phyloP scores from a whole-genome alignment of 768 basidiomycete genomes.

The Russula abietina region DNA sequence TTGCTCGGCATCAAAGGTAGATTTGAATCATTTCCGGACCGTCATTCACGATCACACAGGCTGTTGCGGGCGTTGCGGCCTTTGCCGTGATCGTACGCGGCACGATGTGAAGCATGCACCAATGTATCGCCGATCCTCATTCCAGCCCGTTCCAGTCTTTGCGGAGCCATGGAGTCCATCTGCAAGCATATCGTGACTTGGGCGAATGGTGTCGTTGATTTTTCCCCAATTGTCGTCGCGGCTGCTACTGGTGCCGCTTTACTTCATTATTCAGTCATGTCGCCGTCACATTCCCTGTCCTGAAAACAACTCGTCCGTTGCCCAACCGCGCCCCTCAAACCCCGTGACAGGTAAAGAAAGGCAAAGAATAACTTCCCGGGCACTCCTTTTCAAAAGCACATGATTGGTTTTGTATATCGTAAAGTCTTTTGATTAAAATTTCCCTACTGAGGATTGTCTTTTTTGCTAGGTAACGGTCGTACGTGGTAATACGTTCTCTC shows the following conservation, averaged over 20 bases:
- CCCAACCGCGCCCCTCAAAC: not conserved
- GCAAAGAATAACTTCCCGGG: not conserved
- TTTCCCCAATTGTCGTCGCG: not conserved
- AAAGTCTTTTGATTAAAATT: not conserved
- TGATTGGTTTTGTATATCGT: not conserved
- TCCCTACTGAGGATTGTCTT: not conserved
- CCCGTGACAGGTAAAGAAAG: not conserved
- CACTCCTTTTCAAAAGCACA: not conserved
- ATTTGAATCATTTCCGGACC: not conserved
- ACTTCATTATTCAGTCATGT: conserved; percentile 5
- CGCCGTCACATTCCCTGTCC: not conserved
- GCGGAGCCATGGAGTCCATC: not conserved
- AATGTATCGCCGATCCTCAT: not conserved
- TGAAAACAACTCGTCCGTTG: not conserved
- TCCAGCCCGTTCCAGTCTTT: not conserved
- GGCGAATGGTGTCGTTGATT: too few relatives aligned
- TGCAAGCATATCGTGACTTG: not conserved
- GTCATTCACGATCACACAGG: not conserved
- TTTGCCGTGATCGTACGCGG: not conserved
- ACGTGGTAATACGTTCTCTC: not conserved
- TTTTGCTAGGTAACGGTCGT: not conserved
- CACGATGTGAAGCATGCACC: not conserved
- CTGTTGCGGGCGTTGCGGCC: not conserved
- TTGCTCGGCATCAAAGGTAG: not conserved
- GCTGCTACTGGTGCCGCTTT: not conserved